These are phyloP conservation scores for Nannizziopsis arthrosporioides DNA, from an alignment of 2,329 filamentous ascomycete species.

Conservation along the genomic window DNA sequence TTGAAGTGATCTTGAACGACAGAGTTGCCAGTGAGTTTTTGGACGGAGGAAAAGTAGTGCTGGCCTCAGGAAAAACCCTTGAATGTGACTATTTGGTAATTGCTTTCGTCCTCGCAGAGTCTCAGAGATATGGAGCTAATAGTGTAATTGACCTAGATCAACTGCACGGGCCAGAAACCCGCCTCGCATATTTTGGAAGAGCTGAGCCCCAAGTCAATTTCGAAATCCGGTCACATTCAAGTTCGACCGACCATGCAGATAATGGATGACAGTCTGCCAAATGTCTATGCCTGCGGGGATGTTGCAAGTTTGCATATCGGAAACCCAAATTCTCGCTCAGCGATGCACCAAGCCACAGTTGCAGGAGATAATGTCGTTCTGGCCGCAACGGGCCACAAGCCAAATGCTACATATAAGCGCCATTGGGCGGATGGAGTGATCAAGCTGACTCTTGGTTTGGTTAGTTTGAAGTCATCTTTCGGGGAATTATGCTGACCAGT, in stretches of 20 bases:
- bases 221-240: slow-evolving; percentile 38
- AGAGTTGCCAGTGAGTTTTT: slow-evolving; percentile 13
- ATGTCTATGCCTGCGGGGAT: slow-evolving; percentile 54
- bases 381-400: slow-evolving; percentile 31
- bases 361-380: slow-evolving; percentile 46
- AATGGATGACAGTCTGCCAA: slow-evolving; percentile 35
- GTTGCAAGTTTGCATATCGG: slow-evolving; percentile 43
- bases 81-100: slow-evolving; percentile 2
- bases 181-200: slow-evolving; percentile 6
- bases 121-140: slow-evolving; percentile 26
- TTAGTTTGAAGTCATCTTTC: slow-evolving; percentile 22
- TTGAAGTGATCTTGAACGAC: slow-evolving; percentile 16
- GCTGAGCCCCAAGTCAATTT: slow-evolving; percentile 5
- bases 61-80: slow-evolving; percentile 30
- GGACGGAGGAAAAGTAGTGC: slow-evolving; percentile 17
- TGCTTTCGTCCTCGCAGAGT: slow-evolving; percentile 28
- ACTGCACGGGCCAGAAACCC: slow-evolving; percentile 13
- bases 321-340: slow-evolving; percentile 44
- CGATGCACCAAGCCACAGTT: slow-evolving; percentile 42
- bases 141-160: slow-evolving; percentile 19
- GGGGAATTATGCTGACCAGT: slow-evolving; percentile 16
- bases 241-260: slow-evolving; percentile 50
- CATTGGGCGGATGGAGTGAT: slow-evolving; percentile 41
- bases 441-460: slow-evolving; percentile 45
- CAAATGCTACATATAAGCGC: slow-evolving; percentile 33